These are phyloP conservation scores for Allantophomopsis lycopodina DNA, from an alignment of 2,329 filamentous ascomycete species.

Conservation along the genomic window DNA sequence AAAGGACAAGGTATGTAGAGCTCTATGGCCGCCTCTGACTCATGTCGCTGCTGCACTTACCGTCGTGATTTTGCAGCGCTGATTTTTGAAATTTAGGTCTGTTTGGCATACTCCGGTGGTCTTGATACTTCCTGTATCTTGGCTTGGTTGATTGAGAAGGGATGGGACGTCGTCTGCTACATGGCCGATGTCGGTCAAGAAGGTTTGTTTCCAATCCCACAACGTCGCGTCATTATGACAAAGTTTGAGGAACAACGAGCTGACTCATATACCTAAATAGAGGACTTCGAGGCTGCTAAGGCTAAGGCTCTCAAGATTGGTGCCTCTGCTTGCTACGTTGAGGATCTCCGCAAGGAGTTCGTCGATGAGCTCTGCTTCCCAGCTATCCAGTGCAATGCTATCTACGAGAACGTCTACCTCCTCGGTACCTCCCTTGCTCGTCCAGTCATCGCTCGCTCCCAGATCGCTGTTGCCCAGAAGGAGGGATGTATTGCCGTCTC, in stretches of 20 bases:
- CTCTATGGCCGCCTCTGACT: conserved; percentile 1
- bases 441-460: conserved; percentile 55
- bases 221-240: not conserved
- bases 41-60: not conserved
- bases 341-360: conserved; percentile 61
- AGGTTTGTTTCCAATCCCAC: conserved; percentile 25
- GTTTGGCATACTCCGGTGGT: conserved; percentile 28
- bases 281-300: conserved; percentile 61
- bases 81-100: conserved; percentile 18
- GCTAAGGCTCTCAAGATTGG: conserved; percentile 46
- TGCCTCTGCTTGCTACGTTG: conserved; percentile 24
- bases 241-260: not conserved
- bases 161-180: conserved; percentile 31
- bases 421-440: conserved; percentile 52
- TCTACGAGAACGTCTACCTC: conserved; percentile 54
- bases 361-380: conserved; percentile 64
- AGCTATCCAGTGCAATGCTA: conserved; percentile 61
- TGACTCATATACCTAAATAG: conserved; percentile 18
- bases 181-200: conserved; percentile 64
- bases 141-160: conserved; percentile 32
- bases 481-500: conserved; percentile 38
- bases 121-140: conserved; percentile 30
- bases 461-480: conserved; percentile 49
- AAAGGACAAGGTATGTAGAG: conserved; percentile 11
- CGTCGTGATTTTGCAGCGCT: conserved; percentile 2